These are phyloP conservation scores for Eucalyptus victrix DNA, from an alignment of 345 rosid species.

Conservation along the genomic window DNA sequence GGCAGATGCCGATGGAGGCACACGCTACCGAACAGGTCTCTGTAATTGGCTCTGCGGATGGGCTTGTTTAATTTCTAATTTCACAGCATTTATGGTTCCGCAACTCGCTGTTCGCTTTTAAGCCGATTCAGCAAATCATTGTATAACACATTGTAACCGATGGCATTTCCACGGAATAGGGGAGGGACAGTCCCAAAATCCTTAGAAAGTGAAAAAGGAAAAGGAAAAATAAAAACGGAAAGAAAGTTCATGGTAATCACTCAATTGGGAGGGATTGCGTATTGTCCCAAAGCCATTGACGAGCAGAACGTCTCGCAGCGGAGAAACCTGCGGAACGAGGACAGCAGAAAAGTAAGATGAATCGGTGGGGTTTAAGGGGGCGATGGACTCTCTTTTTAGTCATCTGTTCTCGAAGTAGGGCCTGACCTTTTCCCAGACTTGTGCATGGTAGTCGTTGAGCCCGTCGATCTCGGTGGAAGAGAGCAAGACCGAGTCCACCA, in stretches of 20 bases:
- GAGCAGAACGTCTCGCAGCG: conserved; percentile 49
- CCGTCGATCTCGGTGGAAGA: conserved; percentile 49
- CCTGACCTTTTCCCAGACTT: conserved; percentile 92
- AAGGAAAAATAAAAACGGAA: too few relatives aligned
- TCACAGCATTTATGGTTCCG: too few relatives aligned
- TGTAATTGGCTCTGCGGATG: neutral
- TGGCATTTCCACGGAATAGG: neutral
- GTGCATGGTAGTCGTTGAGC: conserved; percentile 66
- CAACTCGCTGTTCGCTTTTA: neutral
- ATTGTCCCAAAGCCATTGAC: conserved; percentile 81
- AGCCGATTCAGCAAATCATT: neutral
- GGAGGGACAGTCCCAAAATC: neutral
- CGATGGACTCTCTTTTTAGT: neutral
- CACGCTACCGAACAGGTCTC: neutral
- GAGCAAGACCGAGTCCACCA: conserved; percentile 56
- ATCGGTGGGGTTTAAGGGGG: neutral
- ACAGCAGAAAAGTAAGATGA: neutral
- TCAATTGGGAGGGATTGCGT: conserved; percentile 31
- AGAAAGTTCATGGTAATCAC: neutral
- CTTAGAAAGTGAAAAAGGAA: too few relatives aligned
- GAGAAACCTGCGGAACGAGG: conserved; percentile 49
- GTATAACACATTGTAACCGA: neutral
- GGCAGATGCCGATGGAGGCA: neutral
- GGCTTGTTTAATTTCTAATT: too few relatives aligned
- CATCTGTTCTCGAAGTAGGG: neutral